A percentile compares a stretch with the other conserved stretches of the same genome.
Conservation (phyloP, 768 basidiomycete genomes). For the Tricholoma terreum region DNA sequence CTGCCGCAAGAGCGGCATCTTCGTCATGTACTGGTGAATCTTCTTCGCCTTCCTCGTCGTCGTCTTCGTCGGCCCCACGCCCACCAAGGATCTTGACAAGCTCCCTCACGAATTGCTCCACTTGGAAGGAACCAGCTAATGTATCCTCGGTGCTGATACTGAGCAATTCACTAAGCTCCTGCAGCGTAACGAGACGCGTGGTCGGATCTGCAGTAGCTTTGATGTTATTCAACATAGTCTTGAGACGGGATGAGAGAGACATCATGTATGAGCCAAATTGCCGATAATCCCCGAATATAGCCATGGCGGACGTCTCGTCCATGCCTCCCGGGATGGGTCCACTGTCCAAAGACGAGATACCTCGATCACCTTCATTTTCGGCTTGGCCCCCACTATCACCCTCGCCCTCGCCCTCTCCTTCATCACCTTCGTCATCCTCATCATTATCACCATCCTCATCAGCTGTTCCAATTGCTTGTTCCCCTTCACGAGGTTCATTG, state of each 20-base stretch:
- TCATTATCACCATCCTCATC: conserved; percentile 49
- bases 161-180: conserved; percentile 92
- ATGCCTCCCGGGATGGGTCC: conserved; percentile 50
- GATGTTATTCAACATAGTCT: conserved; percentile 88
- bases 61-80: conserved; percentile 69
- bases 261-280: conserved; percentile 92
- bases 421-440: conserved; percentile 43
- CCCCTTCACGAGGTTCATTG: conserved; percentile 6
- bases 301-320: conserved; percentile 71
- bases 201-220: conserved; percentile 80
- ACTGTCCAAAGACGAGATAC: conserved; percentile 30
- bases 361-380: conserved; percentile 34
- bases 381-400: conserved; percentile 19
- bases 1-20: conserved; percentile 86
- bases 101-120: conserved; percentile 89
- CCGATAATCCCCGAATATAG: conserved; percentile 84
- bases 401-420: conserved; percentile 43
- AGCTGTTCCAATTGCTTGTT: conserved; percentile 27
- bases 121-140: conserved; percentile 91
- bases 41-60: conserved; percentile 68
- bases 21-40: conserved; percentile 65
- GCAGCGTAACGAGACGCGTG: conserved; percentile 82
- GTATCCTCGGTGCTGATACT: conserved; percentile 98
- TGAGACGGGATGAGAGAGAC: conserved; percentile 82
- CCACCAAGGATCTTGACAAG: conserved; percentile 89